phyloP scores from a whole-genome alignment of 2,329 filamentous ascomycete genomes.

The Cladobotryum protrusum region DNA sequence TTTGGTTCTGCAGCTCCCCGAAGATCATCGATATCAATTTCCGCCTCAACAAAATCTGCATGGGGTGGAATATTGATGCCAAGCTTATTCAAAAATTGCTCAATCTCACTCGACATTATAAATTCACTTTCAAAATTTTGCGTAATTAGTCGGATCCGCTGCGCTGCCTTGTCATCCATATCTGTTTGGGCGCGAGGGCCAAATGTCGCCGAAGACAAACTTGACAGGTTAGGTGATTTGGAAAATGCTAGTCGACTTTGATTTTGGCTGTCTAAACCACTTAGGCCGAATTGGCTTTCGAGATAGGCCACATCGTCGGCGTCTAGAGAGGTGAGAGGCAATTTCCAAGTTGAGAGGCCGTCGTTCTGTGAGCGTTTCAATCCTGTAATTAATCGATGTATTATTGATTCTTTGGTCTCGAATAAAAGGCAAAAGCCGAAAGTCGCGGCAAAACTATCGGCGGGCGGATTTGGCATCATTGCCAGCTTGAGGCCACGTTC shows the following conservation, averaged over 20 bases:
- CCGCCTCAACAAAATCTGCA: constrained; percentile 54
- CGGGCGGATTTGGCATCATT: constrained; percentile 40
- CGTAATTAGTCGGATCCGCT: constrained; percentile 46
- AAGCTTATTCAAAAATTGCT: constrained; percentile 61
- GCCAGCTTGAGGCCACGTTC: constrained; percentile 59
- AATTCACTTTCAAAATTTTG: constrained; percentile 67
- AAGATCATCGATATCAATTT: constrained; percentile 44
- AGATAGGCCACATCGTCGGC: constrained; percentile 62
- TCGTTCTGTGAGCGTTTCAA: constrained; percentile 30
- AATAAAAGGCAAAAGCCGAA: constrained; percentile 67
- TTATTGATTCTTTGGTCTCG: constrained; percentile 43
- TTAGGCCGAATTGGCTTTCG: constrained; percentile 7
- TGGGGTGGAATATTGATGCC: constrained; percentile 57
- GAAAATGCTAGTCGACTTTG: constrained; percentile 11
- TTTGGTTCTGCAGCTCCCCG: constrained; percentile 1
- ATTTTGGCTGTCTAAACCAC: constrained; percentile 1
- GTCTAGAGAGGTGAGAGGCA: constrained; percentile 60
- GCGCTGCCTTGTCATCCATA: constrained; percentile 37
- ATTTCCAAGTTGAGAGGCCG: constrained; percentile 51
- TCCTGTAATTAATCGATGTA: constrained; percentile 31
- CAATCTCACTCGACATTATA: constrained; percentile 71
- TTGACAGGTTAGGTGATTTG: constrained; percentile 19
- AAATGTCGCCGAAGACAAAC: constrained; percentile 41
- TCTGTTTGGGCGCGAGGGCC: constrained; percentile 31
- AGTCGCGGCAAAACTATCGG: constrained; percentile 44